Conservation (phyloP, 129 eudicot genomes). For the Chrysanthemum lavandulifolium region DNA sequence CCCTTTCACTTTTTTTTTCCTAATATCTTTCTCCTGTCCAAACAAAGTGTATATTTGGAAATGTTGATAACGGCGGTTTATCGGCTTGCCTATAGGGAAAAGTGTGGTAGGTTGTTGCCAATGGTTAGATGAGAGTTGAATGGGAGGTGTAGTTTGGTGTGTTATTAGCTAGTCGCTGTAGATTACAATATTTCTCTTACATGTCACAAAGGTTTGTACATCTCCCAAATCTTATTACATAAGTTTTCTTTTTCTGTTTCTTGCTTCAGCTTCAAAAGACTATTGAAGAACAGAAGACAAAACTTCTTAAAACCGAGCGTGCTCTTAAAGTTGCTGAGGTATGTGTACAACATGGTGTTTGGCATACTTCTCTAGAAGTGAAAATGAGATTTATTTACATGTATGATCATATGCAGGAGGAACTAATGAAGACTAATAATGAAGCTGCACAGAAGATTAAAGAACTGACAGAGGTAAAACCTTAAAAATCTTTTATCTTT, state of each 20-base stretch:
- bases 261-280: slow-evolving; percentile 57
- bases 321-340: slow-evolving; percentile 93
- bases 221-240: not conserved
- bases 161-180: slow-evolving; percentile 1
- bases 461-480: slow-evolving; percentile 60
- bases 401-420: slow-evolving; percentile 50
- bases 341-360: slow-evolving; percentile 20
- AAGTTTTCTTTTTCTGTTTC: slow-evolving; percentile 7
- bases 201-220: slow-evolving; percentile 10
- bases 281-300: slow-evolving; percentile 60
- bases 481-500: not conserved
- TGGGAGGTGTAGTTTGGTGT: not conserved
- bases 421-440: slow-evolving; percentile 66
- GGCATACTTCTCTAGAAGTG: slow-evolving; percentile 4
- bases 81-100: no score
- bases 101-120: not conserved
- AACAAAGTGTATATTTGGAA: no score
- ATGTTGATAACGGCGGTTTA: no score
- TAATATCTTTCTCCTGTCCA: no score
- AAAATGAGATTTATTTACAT: slow-evolving; percentile 21
- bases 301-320: slow-evolving; percentile 61
- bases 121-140: not conserved
- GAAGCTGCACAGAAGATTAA: slow-evolving; percentile 58
- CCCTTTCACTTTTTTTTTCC: no score
- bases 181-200: not conserved